phyloP scores from a whole-genome alignment of 768 basidiomycete species.

The Rhizopogon vulgaris region DNA sequence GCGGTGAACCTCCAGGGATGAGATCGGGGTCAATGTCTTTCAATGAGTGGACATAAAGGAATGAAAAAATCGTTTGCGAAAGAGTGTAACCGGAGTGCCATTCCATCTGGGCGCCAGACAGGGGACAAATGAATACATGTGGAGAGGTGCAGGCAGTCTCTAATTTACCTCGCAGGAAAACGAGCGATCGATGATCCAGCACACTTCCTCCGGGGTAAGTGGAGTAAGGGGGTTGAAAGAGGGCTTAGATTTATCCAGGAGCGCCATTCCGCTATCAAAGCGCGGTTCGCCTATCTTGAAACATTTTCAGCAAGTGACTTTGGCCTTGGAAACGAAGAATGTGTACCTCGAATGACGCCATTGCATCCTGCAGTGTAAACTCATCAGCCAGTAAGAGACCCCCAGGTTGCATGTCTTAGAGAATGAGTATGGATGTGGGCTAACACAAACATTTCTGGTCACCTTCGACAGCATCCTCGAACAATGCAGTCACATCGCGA shows the following conservation, averaged over 20 bases:
- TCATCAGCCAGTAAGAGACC: constrained; percentile 60
- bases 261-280: constrained; percentile 73
- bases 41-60: constrained; percentile 65
- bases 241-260: constrained; percentile 34
- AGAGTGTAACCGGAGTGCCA: constrained; percentile 84
- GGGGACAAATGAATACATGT: constrained; percentile 10
- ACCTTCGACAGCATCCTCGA: constrained; percentile 61
- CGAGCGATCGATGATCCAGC: constrained; percentile 80
- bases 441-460: constrained; percentile 5
- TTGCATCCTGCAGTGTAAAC: constrained; percentile 80
- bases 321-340: background rate
- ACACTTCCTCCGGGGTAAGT: constrained; percentile 73
- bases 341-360: constrained; percentile 85
- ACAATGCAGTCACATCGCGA: constrained; percentile 55
- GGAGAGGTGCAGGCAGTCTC: constrained; percentile 5
- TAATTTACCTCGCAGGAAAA: constrained; percentile 70
- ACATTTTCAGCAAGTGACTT: background rate
- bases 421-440: constrained; percentile 4
- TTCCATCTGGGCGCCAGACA: constrained; percentile 52
- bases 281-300: constrained; percentile 83
- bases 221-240: constrained; percentile 59
- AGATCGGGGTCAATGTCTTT: constrained; percentile 54
- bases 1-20: constrained; percentile 20
- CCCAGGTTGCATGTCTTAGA: constrained; percentile 56
- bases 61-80: constrained; percentile 81